These are phyloP conservation scores for Fusarium luffae DNA, from an alignment of 2,329 filamentous ascomycete genomes.

Conservation along the genomic window DNA sequence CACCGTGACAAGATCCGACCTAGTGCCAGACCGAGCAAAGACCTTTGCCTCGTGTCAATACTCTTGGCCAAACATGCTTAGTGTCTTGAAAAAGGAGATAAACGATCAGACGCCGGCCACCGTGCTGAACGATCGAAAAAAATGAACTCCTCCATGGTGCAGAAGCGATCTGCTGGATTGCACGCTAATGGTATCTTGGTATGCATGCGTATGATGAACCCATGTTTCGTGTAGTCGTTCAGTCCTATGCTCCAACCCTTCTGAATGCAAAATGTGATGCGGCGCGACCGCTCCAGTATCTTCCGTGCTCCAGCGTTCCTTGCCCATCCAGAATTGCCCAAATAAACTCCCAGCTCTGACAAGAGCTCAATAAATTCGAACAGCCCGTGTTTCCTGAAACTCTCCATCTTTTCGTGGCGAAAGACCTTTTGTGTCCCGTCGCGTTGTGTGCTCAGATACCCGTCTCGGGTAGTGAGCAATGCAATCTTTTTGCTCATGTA, in stretches of 20 bases:
- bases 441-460: background rate
- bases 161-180: constrained; percentile 27
- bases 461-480: background rate
- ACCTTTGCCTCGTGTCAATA: background rate
- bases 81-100: background rate
- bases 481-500: background rate
- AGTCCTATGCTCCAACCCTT: constrained; percentile 37
- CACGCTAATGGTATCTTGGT: constrained; percentile 30
- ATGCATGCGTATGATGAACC: constrained; percentile 39
- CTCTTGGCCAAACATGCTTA: background rate
- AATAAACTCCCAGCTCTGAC: constrained; percentile 37
- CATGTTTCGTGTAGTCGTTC: constrained; percentile 41
- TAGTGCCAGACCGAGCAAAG: background rate
- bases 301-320: constrained; percentile 36
- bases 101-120: constrained; percentile 34
- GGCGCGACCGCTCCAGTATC: constrained; percentile 37
- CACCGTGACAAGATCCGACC: background rate
- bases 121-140: constrained; percentile 23
- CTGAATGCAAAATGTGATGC: constrained; percentile 40
- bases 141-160: constrained; percentile 27
- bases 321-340: constrained; percentile 13
- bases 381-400: constrained; percentile 4
- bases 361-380: constrained; percentile 19
- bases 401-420: constrained; percentile 11
- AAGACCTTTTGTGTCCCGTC: background rate